Evolutionary conservation across 306 rosid genomes (phyloP).

Genomic region (Lathyrus tuberosus): DNA sequence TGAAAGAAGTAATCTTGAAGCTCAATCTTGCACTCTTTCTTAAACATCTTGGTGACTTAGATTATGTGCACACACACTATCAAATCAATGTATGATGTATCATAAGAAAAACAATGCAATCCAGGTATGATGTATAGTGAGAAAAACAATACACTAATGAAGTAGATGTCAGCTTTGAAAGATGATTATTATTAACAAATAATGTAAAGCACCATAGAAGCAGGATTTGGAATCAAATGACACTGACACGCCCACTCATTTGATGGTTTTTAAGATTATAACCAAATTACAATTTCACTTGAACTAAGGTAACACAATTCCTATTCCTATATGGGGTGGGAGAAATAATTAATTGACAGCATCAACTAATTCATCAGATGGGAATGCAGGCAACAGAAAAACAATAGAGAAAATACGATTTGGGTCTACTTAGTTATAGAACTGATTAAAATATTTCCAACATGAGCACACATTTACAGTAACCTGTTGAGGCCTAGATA

Average conservation of each 20-base stretch:
- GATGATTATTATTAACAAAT: background rate
- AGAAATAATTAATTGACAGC: constrained; percentile 40
- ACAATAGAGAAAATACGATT: constrained; percentile 30
- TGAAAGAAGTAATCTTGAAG: too few species aligned
- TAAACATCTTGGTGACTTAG: too few species aligned
- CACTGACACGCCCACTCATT: constrained; percentile 44
- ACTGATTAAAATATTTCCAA: constrained; percentile 51
- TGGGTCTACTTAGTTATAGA: constrained; percentile 40
- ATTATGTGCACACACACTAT: too few species aligned
- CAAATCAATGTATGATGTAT: too few species aligned
- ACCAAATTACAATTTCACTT: constrained; percentile 39
- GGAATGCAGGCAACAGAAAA: constrained; percentile 38
- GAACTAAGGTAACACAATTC: constrained; percentile 41
- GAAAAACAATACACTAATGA: background rate
- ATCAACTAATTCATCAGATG: constrained; percentile 43
- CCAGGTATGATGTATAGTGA: background rate
- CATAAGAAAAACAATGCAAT: background rate
- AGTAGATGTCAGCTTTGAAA: background rate
- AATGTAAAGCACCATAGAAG: constrained; percentile 17
- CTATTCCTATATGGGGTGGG: constrained; percentile 42
- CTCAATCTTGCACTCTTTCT: too few species aligned
- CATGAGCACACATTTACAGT: constrained; percentile 52
- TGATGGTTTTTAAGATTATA: constrained; percentile 39
- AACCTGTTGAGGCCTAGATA: constrained; percentile 54
- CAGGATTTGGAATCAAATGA: constrained; percentile 5